Evolutionary conservation across 768 basidiomycete genomes (phyloP).

Genomic region (Atractiella rhizophila): DNA sequence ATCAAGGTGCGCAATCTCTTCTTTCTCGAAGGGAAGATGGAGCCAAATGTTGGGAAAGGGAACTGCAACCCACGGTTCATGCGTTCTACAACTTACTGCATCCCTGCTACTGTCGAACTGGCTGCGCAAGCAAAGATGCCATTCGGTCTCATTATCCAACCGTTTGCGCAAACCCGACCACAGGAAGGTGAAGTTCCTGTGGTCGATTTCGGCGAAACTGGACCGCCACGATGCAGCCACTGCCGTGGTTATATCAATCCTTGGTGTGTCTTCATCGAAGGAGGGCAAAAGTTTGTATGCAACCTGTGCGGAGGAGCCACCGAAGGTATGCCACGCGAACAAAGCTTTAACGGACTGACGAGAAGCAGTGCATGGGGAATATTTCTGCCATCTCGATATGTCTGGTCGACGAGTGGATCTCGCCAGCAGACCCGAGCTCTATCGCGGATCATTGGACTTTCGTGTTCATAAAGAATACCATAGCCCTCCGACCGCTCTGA

Average conservation of each 20-base stretch:
- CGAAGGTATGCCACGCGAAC: conserved; percentile 43
- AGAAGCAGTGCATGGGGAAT: conserved; percentile 41
- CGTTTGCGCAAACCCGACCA: conserved; percentile 56
- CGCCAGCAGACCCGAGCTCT: conserved; percentile 54
- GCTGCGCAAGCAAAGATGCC: conserved; percentile 62
- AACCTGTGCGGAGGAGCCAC: conserved; percentile 67
- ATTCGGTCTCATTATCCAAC: conserved; percentile 59
- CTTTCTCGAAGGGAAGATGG: neutral
- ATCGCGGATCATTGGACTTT: conserved; percentile 78
- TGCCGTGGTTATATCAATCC: conserved; percentile 85
- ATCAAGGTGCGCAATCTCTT: conserved; percentile 40
- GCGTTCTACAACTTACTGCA: conserved; percentile 64
- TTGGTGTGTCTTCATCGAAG: conserved; percentile 63
- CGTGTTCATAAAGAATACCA: conserved; percentile 48
- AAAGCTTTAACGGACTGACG: conserved; percentile 1
- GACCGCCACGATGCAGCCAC: conserved; percentile 57
- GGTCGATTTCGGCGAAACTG: conserved; percentile 42
- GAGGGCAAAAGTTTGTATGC: conserved; percentile 69
- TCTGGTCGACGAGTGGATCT: conserved; percentile 58
- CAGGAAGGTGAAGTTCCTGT: conserved; percentile 44
- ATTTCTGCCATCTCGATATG: conserved; percentile 59
- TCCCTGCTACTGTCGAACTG: conserved; percentile 56
- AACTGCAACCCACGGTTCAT: conserved; percentile 81
- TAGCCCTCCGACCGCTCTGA: conserved; percentile 13
- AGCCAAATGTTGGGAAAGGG: conserved; percentile 24